Conservation (phyloP, 805 yeast genomes). For the Torulaspora indica region DNA sequence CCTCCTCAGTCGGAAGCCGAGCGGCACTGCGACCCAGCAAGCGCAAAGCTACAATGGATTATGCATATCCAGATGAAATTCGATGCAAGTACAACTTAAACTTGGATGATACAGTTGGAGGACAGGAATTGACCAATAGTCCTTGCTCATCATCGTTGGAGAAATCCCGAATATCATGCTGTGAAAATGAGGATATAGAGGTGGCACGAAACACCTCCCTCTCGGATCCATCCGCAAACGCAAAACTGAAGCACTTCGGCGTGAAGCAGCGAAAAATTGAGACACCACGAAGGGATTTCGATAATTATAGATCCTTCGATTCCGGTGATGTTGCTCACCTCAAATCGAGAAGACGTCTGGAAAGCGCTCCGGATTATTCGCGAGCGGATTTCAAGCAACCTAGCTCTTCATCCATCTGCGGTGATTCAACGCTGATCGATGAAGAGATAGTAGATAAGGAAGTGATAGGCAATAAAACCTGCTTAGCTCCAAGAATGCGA, state of each 20-base stretch:
- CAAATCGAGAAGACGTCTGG: background rate
- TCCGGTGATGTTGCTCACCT: background rate
- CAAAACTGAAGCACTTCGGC: conserved; percentile 12
- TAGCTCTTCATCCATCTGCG: background rate
- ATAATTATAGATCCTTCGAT: too few relatives aligned
- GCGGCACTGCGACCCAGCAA: background rate
- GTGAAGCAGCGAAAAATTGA: background rate
- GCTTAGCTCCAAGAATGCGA: background rate
- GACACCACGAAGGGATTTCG: background rate
- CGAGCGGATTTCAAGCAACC: background rate
- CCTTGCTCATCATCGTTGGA: conserved; percentile 16
- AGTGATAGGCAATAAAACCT: background rate
- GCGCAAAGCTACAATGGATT: background rate
- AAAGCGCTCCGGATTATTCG: background rate
- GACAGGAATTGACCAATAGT: background rate
- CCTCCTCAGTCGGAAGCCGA: background rate
- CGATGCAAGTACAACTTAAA: conserved; percentile 15
- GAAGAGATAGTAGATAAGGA: background rate
- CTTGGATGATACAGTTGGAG: conserved; percentile 3
- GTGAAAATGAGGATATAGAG: conserved; percentile 20
- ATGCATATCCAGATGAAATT: conserved; percentile 12
- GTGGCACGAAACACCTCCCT: conserved; percentile 17
- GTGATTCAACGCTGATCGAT: conserved; percentile 7
- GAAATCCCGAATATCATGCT: conserved; percentile 4
- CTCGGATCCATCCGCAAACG: conserved; percentile 25